Conservation (phyloP, 768 basidiomycete species). For the Suillus placidus region DNA sequence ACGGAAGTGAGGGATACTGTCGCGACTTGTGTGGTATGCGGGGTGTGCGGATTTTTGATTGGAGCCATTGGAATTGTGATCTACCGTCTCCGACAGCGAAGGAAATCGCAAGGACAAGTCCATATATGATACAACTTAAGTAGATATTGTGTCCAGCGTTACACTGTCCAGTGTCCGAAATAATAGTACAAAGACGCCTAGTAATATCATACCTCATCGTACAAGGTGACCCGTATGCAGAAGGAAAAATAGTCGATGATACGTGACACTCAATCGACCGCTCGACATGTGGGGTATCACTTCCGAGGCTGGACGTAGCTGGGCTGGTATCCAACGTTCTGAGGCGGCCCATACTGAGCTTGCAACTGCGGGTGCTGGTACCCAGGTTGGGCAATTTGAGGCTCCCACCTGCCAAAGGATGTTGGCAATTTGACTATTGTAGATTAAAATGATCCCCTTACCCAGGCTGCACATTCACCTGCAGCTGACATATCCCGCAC, state of each 20-base stretch:
- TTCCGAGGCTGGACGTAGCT: slow-evolving; percentile 25
- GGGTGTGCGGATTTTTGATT: slow-evolving; percentile 39
- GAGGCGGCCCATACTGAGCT: slow-evolving; percentile 18
- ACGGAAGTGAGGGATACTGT: slow-evolving; percentile 22
- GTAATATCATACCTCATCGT: neutral
- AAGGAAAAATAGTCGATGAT: neutral
- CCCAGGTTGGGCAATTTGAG: slow-evolving; percentile 36
- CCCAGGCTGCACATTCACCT: slow-evolving; percentile 52
- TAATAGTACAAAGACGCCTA: slow-evolving; percentile 1
- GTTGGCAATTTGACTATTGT: neutral
- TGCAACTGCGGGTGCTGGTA: slow-evolving; percentile 40
- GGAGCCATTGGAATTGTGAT: slow-evolving; percentile 33
- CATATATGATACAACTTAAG: neutral
- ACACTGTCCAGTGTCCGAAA: neutral
- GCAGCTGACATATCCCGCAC: slow-evolving; percentile 74
- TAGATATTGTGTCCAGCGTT: neutral
- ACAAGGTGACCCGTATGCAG: neutral
- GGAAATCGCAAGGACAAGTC: slow-evolving; percentile 13
- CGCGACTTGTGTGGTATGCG: slow-evolving; percentile 29
- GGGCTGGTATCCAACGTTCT: slow-evolving; percentile 30
- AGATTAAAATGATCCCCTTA: slow-evolving; percentile 32
- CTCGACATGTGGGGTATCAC: neutral
- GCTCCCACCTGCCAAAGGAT: slow-evolving; percentile 35
- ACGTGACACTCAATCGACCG: neutral
- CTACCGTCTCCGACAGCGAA: slow-evolving; percentile 9